These are phyloP conservation scores for Malania oleifera DNA, from an alignment of 164 flowering plant species.

Conservation along the genomic window DNA sequence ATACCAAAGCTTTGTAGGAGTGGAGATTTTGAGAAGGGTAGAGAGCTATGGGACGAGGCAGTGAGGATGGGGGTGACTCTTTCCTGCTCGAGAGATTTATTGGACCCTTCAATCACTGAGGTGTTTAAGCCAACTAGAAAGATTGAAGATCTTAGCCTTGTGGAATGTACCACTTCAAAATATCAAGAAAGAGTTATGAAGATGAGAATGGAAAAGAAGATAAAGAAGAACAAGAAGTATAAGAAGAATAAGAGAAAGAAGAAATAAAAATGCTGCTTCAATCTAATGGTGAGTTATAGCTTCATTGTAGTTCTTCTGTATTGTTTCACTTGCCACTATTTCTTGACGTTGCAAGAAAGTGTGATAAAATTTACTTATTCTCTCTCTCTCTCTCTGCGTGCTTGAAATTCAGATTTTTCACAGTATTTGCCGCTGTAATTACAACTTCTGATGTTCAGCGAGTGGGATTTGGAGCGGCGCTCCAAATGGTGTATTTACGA, in stretches of 20 bases:
- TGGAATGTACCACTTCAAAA: slow-evolving; percentile 1
- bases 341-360: no score
- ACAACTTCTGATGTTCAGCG: no score
- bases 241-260: slow-evolving; percentile 8
- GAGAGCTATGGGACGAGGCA: slow-evolving; percentile 78
- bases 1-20: slow-evolving; percentile 66
- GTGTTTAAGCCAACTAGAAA: slow-evolving; percentile 48
- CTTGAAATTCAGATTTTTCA: no score
- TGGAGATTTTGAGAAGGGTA: slow-evolving; percentile 68
- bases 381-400: no score
- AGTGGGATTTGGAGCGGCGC: no score
- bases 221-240: background rate
- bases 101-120: slow-evolving; percentile 54
- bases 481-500: no score
- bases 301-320: no score
- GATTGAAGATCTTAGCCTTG: slow-evolving; percentile 20
- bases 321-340: no score
- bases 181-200: background rate
- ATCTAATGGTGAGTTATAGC: slow-evolving; percentile 1
- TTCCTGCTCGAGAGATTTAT: slow-evolving; percentile 42
- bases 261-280: slow-evolving; percentile 9
- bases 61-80: slow-evolving; percentile 40
- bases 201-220: slow-evolving; percentile 5
- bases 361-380: no score
- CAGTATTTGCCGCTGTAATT: no score